phyloP scores from a whole-genome alignment of 257 asterid genomes.

The Nicotiana noctiflora region DNA sequence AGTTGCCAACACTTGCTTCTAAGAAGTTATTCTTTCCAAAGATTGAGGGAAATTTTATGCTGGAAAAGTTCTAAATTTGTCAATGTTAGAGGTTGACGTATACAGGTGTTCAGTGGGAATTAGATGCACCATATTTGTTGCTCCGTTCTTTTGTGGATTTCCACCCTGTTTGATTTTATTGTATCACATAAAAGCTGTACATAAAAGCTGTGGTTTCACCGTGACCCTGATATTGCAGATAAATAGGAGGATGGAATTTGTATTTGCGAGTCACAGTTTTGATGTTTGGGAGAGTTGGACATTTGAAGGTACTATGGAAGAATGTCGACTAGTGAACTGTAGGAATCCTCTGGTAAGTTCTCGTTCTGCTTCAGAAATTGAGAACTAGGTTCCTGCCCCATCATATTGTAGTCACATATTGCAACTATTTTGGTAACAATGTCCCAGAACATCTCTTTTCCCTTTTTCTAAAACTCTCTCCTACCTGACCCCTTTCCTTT shows the following conservation, averaged over 20 bases:
- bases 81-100: not conserved
- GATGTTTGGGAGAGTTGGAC: conserved; percentile 99
- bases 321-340: conserved; percentile 94
- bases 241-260: conserved; percentile 97
- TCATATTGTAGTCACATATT: not conserved
- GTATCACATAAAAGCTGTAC: not conserved
- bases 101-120: not conserved
- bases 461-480: not conserved
- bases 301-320: conserved; percentile 79
- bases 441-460: not conserved
- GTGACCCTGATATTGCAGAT: conserved; percentile 43
- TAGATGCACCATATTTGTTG: not conserved
- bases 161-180: not conserved
- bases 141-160: not conserved
- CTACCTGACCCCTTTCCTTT: not conserved
- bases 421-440: not conserved
- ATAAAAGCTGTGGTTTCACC: not conserved
- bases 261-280: conserved; percentile 93
- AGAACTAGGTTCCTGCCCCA: not conserved
- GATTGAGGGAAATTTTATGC: not conserved
- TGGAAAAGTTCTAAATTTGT: not conserved
- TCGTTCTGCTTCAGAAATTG: not conserved
- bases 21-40: not conserved
- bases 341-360: conserved; percentile 83
- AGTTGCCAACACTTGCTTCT: not conserved